Percentiles rank a stretch among this genome's conserved stretches.
Conservation (phyloP, 106 monocot genomes). For the Triglochin maritima region DNA sequence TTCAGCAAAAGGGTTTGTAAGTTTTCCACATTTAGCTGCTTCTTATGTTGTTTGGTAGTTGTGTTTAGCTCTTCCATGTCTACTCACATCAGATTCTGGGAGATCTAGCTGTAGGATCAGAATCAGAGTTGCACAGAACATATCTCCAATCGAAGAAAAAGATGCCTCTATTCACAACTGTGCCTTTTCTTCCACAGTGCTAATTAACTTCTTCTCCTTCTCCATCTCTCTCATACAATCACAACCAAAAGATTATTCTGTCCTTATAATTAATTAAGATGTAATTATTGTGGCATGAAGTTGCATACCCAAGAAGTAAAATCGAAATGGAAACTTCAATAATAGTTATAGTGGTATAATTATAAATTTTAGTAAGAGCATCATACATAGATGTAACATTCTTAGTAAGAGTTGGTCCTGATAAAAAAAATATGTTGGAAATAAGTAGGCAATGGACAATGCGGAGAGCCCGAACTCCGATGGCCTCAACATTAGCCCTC, state of each 20-base stretch:
- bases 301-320: too few species aligned
- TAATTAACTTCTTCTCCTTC: neutral
- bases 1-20: neutral
- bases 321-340: too few species aligned
- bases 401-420: neutral
- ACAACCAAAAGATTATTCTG: neutral
- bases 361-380: too few species aligned
- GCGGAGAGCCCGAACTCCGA: conserved; percentile 8
- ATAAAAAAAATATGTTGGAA: neutral
- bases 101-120: neutral
- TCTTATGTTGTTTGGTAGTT: too few species aligned
- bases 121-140: neutral
- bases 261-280: too few species aligned
- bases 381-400: neutral
- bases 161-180: neutral
- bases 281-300: too few species aligned
- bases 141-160: neutral
- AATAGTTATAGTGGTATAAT: too few species aligned
- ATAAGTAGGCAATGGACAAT: conserved; percentile 1
- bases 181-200: neutral
- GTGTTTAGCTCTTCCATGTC: too few species aligned
- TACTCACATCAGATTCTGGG: neutral
- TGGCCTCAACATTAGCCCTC: neutral
- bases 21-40: too few species aligned
- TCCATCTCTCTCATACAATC: neutral